Evolutionary conservation across 345 rosid genomes (phyloP), one percentile per base, ranked within the genome.

Genomic region (Moricandia moricandioides): DNA sequence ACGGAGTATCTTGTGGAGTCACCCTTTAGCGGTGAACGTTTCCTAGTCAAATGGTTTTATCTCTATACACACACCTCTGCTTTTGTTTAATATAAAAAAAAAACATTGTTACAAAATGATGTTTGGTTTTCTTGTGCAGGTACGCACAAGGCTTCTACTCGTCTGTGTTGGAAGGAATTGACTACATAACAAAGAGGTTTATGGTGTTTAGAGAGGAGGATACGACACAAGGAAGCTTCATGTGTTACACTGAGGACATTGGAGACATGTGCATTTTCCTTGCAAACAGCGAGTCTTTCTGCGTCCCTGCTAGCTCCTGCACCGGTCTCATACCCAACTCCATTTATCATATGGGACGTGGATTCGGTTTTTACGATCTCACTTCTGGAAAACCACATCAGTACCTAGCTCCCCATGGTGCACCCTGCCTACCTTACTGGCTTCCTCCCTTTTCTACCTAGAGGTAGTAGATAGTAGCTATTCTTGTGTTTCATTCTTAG

Each of bases 171-270:
- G 6, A 62, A 62, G 31, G 51, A 62, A 5, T 62, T 9, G 3
- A 34, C 31, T 10, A 62, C 67, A 62, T 3, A 35, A 37, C 67
- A 37, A 37, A 62, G 51, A 37, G 26, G 31, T 62, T 62, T 4
- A 57, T 58, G 56, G 74, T 70, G 30, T 58, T 70, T 70, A 58
- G 43, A 58, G 74, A 70, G 43, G 74, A 58, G 35, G 56, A 70
- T 56, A 65, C 55, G 37, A 24, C 12, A 11, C 4, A 65, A 3
- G 69, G 69, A 65, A 40, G 35, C 8, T 0, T 13, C 33, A 65
- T 65, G 69, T 65, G 56, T 64, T 64, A 64, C 68, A 64, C 68
- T 11, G 68, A 64, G 34, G 68, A 64, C 34, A 64, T 40, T 39
- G 68, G 55, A 39, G 68, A 64, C 4, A 40, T 40, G 54, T 64